Conservation (phyloP, 1,139 yeast genomes). For the Casaregolazyma suthepensis region DNA sequence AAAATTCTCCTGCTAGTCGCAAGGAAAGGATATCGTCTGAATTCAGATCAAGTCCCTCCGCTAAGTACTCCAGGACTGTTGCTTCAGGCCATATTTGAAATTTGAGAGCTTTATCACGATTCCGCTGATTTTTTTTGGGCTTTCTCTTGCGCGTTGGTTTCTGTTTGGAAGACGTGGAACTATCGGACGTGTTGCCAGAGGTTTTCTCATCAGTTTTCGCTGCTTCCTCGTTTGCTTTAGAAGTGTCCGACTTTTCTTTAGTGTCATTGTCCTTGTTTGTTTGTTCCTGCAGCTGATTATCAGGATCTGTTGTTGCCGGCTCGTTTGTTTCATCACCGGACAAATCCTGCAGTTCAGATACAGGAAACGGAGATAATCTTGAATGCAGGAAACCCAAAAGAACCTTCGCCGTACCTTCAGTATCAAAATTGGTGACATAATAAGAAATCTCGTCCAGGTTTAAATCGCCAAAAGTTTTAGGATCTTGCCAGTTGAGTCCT, state of each 20-base stretch:
- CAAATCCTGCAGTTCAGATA: constrained; percentile 11
- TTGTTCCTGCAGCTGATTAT: background rate
- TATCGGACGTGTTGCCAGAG: background rate
- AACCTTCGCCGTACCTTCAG: constrained; percentile 58
- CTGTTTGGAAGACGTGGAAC: constrained; percentile 9
- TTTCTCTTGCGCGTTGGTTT: constrained; percentile 17
- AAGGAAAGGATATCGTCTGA: constrained; percentile 54
- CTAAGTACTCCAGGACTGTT: constrained; percentile 48
- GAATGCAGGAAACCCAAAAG: constrained; percentile 42
- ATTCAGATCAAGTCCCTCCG: constrained; percentile 46
- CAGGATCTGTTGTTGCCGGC: constrained; percentile 4
- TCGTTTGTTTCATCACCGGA: constrained; percentile 13
- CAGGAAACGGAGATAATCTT: constrained; percentile 57
- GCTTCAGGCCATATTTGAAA: constrained; percentile 38
- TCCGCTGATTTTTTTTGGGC: constrained; percentile 26
- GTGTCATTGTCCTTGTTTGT: background rate
- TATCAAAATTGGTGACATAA: constrained; percentile 53
- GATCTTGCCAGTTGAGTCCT: constrained; percentile 73
- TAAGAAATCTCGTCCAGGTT: constrained; percentile 43
- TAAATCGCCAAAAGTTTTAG: constrained; percentile 42
- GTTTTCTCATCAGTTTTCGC: background rate
- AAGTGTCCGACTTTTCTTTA: background rate
- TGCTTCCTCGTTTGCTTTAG: background rate
- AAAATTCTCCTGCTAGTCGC: constrained; percentile 59
- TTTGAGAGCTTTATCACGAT: constrained; percentile 9